Percentiles rank a stretch among this genome's conserved stretches.
Conservation (phyloP, 805 yeast species). For the Pichia eremophila region DNA sequence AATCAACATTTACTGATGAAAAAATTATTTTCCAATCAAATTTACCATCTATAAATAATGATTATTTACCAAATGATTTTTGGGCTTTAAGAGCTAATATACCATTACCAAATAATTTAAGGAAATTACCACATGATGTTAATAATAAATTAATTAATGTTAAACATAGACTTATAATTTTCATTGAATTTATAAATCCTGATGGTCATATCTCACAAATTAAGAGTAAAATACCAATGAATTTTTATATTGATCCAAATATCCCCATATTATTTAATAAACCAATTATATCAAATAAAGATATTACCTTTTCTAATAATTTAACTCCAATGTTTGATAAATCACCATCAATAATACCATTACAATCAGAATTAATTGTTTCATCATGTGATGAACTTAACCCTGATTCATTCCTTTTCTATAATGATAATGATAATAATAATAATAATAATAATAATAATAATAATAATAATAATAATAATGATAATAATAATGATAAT, state of each 20-base stretch:
- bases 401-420: constrained; percentile 10
- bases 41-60: constrained; percentile 26
- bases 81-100: constrained; percentile 38
- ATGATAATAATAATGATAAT: no score
- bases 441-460: no score
- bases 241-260: constrained; percentile 33
- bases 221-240: constrained; percentile 41
- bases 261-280: neutral
- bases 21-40: constrained; percentile 26
- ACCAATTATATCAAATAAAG: neutral
- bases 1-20: constrained; percentile 19
- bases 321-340: neutral
- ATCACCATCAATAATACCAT: neutral
- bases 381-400: constrained; percentile 1
- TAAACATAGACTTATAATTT: constrained; percentile 35
- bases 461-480: no score
- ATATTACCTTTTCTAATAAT: neutral
- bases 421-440: neutral
- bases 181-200: constrained; percentile 36
- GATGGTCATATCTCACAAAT: constrained; percentile 45
- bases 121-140: constrained; percentile 36
- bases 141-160: constrained; percentile 32
- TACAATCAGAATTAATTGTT: constrained; percentile 3
- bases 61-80: constrained; percentile 31
- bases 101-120: constrained; percentile 32